Evolutionary conservation across 768 basidiomycete species (phyloP).

Genomic region (Daedaleopsis nitida): DNA sequence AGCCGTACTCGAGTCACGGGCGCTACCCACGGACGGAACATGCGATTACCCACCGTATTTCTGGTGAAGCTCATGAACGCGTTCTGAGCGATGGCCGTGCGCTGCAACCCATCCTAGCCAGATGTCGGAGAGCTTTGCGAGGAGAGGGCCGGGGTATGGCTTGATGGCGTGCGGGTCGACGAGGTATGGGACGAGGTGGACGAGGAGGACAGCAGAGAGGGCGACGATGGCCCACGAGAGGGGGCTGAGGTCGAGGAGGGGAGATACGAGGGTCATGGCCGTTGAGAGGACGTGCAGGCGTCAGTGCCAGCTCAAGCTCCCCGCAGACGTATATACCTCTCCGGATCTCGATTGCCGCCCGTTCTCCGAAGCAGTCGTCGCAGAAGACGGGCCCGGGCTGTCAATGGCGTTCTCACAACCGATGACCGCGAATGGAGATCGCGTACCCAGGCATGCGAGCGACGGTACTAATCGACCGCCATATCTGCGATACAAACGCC

Average conservation of each 20-base stretch:
- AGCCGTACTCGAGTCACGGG: slow-evolving; percentile 9
- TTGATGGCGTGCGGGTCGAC: slow-evolving; percentile 62
- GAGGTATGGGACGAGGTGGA: slow-evolving; percentile 51
- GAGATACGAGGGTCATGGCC: background rate
- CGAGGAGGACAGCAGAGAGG: slow-evolving; percentile 23
- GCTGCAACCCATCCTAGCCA: slow-evolving; percentile 72
- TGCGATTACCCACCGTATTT: slow-evolving; percentile 61
- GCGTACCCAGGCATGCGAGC: too few relatives aligned
- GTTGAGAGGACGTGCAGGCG: too few relatives aligned
- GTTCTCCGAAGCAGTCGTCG: too few relatives aligned
- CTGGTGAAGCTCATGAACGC: slow-evolving; percentile 71
- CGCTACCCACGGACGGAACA: slow-evolving; percentile 12
- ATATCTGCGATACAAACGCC: too few relatives aligned
- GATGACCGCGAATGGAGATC: too few relatives aligned
- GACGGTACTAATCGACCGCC: too few relatives aligned
- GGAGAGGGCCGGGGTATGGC: slow-evolving; percentile 42
- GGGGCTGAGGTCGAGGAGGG: slow-evolving; percentile 16
- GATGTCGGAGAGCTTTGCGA: slow-evolving; percentile 70
- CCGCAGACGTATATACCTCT: background rate
- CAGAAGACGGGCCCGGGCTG: too few relatives aligned
- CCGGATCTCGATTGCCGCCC: too few relatives aligned
- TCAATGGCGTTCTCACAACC: too few relatives aligned
- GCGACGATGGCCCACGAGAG: slow-evolving; percentile 22
- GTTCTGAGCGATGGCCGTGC: slow-evolving; percentile 74
- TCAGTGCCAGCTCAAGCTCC: background rate